These are phyloP conservation scores for Didymella segeticola DNA, from an alignment of 2,329 filamentous ascomycete species.

Conservation along the genomic window DNA sequence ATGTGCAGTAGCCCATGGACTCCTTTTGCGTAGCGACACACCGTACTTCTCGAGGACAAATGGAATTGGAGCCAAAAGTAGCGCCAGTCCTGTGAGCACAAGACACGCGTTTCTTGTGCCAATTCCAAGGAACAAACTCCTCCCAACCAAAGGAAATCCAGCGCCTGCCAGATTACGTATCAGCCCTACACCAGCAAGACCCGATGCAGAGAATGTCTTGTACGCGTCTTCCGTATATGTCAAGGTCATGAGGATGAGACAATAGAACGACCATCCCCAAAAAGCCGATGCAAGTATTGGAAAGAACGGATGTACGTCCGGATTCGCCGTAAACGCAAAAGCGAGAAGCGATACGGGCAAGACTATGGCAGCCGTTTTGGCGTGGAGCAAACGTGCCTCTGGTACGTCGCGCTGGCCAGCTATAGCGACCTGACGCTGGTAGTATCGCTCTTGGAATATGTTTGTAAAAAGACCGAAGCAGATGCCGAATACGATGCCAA, in stretches of 20 bases:
- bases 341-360: conserved; percentile 44
- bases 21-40: conserved; percentile 43
- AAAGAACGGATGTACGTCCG: conserved; percentile 47
- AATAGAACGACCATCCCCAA: conserved; percentile 60
- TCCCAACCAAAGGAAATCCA: conserved; percentile 42
- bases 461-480: conserved; percentile 54
- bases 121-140: conserved; percentile 37
- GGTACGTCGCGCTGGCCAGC: conserved; percentile 47
- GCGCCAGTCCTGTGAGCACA: conserved; percentile 37
- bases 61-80: conserved; percentile 42
- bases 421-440: conserved; percentile 45
- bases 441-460: conserved; percentile 54
- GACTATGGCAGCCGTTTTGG: conserved; percentile 50
- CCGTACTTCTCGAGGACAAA: conserved; percentile 46
- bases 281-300: conserved; percentile 58
- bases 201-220: conserved; percentile 52
- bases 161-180: conserved; percentile 49
- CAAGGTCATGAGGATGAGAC: conserved; percentile 58
- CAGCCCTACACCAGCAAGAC: conserved; percentile 51
- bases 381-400: conserved; percentile 53
- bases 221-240: conserved; percentile 59
- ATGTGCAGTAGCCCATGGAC: conserved; percentile 50
- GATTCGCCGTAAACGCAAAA: conserved; percentile 46
- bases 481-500: conserved; percentile 52
- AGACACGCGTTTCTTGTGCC: conserved; percentile 42